Conservation (phyloP, 1,139 yeast species). For the Kodamaea derodonti region DNA sequence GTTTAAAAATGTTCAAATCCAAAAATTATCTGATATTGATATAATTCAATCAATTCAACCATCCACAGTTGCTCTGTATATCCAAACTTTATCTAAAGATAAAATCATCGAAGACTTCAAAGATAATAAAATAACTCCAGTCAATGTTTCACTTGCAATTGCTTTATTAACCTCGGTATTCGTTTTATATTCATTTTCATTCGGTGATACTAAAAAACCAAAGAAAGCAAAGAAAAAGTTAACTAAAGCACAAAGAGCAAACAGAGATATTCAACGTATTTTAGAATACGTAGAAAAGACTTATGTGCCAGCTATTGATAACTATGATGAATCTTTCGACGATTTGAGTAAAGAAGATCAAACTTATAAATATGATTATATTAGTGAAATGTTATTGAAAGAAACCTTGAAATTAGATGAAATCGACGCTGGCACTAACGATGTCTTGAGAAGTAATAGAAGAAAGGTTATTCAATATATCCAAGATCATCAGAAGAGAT, state of each 20-base stretch:
- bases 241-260: constrained; percentile 43
- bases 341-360: constrained; percentile 34
- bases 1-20: neutral
- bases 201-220: constrained; percentile 11
- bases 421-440: constrained; percentile 51
- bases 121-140: constrained; percentile 29
- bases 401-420: constrained; percentile 64
- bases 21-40: neutral
- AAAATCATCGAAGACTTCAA: constrained; percentile 30
- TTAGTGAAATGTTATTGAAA: constrained; percentile 65
- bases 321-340: constrained; percentile 32
- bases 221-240: constrained; percentile 33
- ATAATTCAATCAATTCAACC: neutral
- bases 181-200: constrained; percentile 12
- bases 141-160: constrained; percentile 33
- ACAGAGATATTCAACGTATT: constrained; percentile 36
- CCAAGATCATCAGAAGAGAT: constrained; percentile 55
- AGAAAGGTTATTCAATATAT: constrained; percentile 57
- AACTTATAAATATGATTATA: constrained; percentile 52
- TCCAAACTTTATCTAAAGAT: constrained; percentile 11
- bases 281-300: constrained; percentile 41
- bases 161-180: constrained; percentile 29
- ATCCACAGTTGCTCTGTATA: constrained; percentile 4
- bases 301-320: constrained; percentile 44
- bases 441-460: constrained; percentile 52